Evolutionary conservation across 2,329 filamentous ascomycete genomes (phyloP).

Genomic region (Colletotrichum sp.): DNA sequence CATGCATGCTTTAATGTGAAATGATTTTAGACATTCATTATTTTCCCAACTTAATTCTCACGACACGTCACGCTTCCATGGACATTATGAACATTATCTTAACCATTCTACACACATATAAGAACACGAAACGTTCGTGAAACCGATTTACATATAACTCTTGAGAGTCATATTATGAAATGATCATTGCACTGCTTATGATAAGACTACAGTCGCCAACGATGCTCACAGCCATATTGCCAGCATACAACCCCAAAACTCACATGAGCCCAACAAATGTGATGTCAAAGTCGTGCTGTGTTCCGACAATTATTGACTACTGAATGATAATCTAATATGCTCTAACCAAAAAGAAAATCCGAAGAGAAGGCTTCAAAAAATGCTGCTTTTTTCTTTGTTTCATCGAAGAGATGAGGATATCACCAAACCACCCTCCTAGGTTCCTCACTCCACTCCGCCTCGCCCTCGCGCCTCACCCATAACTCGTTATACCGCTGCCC

Average conservation of each 20-base stretch:
- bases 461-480: background rate
- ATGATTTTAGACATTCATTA: background rate
- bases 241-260: background rate
- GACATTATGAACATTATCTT: background rate
- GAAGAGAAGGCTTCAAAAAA: background rate
- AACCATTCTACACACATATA: accelerated
- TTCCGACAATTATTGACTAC: background rate
- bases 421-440: background rate
- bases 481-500: background rate
- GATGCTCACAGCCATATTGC: background rate
- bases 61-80: accelerated
- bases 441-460: background rate
- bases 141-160: accelerated
- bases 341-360: background rate
- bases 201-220: accelerated
- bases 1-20: accelerated
- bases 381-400: background rate
- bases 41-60: too few relatives aligned
- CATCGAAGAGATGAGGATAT: background rate
- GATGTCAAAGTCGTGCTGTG: background rate
- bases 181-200: background rate
- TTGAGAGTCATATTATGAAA: accelerated
- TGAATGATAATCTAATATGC: background rate
- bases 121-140: too few relatives aligned
- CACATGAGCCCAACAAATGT: background rate